Percentiles rank a stretch among this genome's conserved stretches.
These are phyloP conservation scores for Lachnellula cervina DNA, from an alignment of 2,329 filamentous ascomycete species.

Conservation along the genomic window DNA sequence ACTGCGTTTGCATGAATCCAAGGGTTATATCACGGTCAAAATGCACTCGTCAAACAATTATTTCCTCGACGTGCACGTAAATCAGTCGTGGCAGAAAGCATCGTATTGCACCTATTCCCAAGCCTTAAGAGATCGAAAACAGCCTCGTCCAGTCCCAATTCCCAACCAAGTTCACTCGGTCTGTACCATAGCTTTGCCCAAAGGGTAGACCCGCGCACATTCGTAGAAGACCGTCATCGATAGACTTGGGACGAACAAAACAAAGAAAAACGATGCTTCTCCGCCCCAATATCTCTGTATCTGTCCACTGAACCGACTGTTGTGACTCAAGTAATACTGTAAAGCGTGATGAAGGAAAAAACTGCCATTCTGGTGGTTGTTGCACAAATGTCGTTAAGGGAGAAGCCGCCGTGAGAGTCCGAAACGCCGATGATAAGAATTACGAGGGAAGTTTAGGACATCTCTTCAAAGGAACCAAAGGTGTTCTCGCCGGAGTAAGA, in stretches of 20 bases:
- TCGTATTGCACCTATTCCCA: constrained; percentile 24
- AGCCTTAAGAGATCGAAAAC: constrained; percentile 17
- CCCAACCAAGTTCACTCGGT: background rate
- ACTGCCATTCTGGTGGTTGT: constrained; percentile 14
- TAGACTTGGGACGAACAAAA: background rate
- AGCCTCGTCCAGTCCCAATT: constrained; percentile 4
- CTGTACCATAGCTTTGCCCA: background rate
- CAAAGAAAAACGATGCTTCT: background rate
- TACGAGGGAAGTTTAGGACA: constrained; percentile 1
- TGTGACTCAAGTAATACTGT: constrained; percentile 9
- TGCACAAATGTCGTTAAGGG: background rate
- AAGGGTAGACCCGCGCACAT: background rate
- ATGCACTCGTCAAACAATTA: background rate
- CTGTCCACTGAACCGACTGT: background rate
- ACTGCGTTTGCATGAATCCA: too few species aligned
- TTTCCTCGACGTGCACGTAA: background rate
- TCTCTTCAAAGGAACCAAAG: constrained; percentile 66
- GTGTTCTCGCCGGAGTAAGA: constrained; percentile 99
- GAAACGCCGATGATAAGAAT: constrained; percentile 9
- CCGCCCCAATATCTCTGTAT: background rate
- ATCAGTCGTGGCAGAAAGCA: constrained; percentile 22
- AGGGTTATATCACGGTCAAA: background rate
- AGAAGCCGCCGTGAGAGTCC: constrained; percentile 5
- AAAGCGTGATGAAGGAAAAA: constrained; percentile 11
- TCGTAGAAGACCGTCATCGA: background rate